Conservation (phyloP, 2,329 filamentous ascomycete species). For the Trichoderma hamatum region DNA sequence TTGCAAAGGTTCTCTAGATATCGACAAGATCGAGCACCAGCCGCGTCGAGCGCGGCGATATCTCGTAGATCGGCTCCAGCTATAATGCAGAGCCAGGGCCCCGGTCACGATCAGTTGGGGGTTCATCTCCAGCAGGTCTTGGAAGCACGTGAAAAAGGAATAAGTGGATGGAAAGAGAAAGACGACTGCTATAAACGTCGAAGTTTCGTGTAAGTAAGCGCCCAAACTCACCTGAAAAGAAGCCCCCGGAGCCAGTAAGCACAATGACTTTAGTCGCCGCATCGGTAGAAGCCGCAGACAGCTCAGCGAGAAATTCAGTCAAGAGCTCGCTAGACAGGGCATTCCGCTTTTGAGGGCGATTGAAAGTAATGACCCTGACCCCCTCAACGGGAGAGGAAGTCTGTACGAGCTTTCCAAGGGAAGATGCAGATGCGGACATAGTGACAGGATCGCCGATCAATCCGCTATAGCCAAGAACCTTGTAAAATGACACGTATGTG, state of each 20-base stretch:
- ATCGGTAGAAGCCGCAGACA: constrained; percentile 32
- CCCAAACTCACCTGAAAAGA: constrained; percentile 32
- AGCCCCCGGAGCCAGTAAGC: constrained; percentile 41
- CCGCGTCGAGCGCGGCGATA: constrained; percentile 41
- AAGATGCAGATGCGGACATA: constrained; percentile 27
- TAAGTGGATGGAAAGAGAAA: background rate
- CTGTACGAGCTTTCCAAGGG: constrained; percentile 28
- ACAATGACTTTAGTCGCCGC: constrained; percentile 41
- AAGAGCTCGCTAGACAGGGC: constrained; percentile 59
- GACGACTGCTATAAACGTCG: background rate
- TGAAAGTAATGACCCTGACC: constrained; percentile 54
- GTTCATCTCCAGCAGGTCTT: constrained; percentile 13
- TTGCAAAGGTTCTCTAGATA: constrained; percentile 48
- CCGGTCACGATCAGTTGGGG: constrained; percentile 21
- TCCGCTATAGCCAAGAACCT: constrained; percentile 9
- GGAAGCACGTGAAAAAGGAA: constrained; percentile 15
- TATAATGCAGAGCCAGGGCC: constrained; percentile 29
- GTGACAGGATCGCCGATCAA: constrained; percentile 24
- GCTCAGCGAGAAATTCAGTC: constrained; percentile 44
- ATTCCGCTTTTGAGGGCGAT: constrained; percentile 61
- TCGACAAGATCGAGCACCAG: constrained; percentile 38
- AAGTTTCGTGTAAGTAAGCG: background rate
- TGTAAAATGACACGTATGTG: background rate
- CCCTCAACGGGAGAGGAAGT: constrained; percentile 34
- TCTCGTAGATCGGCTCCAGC: constrained; percentile 44